Conservation (phyloP, 2,329 filamentous ascomycete genomes). For the Xylariaceae sp. region DNA sequence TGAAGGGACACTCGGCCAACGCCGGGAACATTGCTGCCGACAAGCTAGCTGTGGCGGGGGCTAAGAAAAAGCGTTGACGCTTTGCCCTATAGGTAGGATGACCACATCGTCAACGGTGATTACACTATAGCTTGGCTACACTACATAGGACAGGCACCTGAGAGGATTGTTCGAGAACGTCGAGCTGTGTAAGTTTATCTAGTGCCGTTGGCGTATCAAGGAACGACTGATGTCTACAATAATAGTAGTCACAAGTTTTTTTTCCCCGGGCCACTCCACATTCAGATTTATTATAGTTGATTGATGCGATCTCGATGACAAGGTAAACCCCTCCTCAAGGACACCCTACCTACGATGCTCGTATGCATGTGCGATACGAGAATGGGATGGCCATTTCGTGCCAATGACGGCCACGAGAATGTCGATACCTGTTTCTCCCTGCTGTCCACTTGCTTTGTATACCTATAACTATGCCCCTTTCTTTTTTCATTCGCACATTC, state of each 20-base stretch:
- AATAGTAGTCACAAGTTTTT: background rate
- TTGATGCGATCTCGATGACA: too few species aligned
- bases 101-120: background rate
- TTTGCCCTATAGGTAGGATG: background rate
- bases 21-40: slow-evolving; percentile 79
- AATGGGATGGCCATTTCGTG: background rate
- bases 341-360: background rate
- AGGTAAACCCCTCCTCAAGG: too few species aligned
- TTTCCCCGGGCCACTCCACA: background rate
- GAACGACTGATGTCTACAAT: background rate
- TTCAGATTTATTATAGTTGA: background rate
- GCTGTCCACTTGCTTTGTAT: too few species aligned
- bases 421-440: too few species aligned
- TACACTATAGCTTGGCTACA: background rate
- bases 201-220: background rate
- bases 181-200: background rate
- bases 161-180: background rate
- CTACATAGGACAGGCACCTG: background rate
- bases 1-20: slow-evolving; percentile 76
- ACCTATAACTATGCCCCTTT: too few species aligned
- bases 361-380: background rate
- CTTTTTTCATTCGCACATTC: too few species aligned
- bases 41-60: slow-evolving; percentile 65
- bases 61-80: slow-evolving; percentile 31
- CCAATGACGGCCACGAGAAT: background rate